Percentiles rank a stretch among this genome's conserved stretches.
Conservation (phyloP, 2,329 filamentous ascomycete genomes). For the Scytalidium lignicola region DNA sequence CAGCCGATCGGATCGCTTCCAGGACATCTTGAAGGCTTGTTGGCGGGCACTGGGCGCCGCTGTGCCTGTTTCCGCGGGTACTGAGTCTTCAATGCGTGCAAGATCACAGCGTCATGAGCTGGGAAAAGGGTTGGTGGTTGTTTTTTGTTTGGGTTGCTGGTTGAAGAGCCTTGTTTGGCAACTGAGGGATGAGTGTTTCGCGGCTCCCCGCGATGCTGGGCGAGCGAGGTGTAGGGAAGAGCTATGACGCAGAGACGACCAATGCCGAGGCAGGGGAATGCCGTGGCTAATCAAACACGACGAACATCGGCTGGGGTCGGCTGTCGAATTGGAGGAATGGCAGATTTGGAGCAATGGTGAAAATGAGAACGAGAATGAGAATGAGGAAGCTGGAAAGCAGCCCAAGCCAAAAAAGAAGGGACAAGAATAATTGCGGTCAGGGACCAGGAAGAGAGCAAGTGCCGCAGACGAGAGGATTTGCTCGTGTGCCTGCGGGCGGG, state of each 20-base stretch:
- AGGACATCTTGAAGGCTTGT: slow-evolving; percentile 64
- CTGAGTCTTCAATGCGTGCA: neutral
- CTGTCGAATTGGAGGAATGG: too few relatives aligned
- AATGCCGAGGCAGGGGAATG: slow-evolving; percentile 8
- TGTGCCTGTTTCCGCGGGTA: neutral
- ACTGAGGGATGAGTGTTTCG: slow-evolving; percentile 6
- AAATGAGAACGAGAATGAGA: too few relatives aligned
- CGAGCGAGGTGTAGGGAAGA: too few relatives aligned
- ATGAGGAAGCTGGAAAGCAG: too few relatives aligned
- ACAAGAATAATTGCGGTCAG: neutral
- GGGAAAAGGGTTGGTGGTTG: neutral
- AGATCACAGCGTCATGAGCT: neutral
- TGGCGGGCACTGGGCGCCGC: neutral
- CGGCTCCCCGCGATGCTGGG: neutral
- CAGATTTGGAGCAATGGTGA: too few relatives aligned
- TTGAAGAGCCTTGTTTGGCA: slow-evolving; percentile 3
- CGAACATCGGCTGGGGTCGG: neutral
- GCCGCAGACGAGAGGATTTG: neutral
- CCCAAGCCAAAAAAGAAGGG: neutral
- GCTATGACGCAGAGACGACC: slow-evolving; percentile 6
- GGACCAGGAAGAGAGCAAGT: neutral
- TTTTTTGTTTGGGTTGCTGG: slow-evolving; percentile 4
- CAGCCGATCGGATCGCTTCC: slow-evolving; percentile 84
- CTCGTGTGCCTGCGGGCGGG: neutral
- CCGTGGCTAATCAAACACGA: neutral